Base-by-base conservation (phyloP, 495 filamentous ascomycete species). In the Daldinia decipiens region DNA sequence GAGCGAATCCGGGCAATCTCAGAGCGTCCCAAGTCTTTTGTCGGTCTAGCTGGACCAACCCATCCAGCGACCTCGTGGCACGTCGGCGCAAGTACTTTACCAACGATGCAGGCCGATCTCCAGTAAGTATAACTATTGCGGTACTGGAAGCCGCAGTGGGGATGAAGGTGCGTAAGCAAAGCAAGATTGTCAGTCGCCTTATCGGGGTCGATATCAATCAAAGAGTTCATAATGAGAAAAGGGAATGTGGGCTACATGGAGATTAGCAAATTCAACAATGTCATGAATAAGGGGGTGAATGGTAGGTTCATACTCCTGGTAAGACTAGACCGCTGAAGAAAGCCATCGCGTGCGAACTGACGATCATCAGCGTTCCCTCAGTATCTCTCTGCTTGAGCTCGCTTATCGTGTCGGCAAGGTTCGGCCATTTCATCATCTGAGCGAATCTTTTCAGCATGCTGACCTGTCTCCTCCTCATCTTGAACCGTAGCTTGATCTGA, bases 61-160 rank as follows among this genome's bases (percentile, higher is more conserved):
- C 90, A 93, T 39, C 83, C 85, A 12, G 87, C 89, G 24, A 93
- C 86, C 59, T 89, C 84, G 27, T 86, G 86, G 74, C 90, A 91
- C 19, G 90, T 90, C 61, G 90, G 91, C 3, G 90, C 92, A 6
- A 97, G 88, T 26, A 92, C 89, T 73, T 92, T 92, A 24, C 90
- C 90, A 6, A 92, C 88, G 65, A 93, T 89, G 68, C 82, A 90
- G 39, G 83, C 77, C 54, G 86, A 86, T 5, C 88, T 86, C 90
- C 90, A 93, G 81, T 92, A 93, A 1, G 90, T 91, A 75, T 85
- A 84, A 71, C 82, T 85, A 43, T 82, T 85, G 45, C 87, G 85
- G 73, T 92, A 92, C 75, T 93, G 90, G 78, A 93, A 92, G 19
- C 90, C 90, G 66, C 87, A 85, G 63, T 87, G 82, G 1, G 88